phyloP scores from a whole-genome alignment of 208 protist species.

The Angomonas deanei region DNA sequence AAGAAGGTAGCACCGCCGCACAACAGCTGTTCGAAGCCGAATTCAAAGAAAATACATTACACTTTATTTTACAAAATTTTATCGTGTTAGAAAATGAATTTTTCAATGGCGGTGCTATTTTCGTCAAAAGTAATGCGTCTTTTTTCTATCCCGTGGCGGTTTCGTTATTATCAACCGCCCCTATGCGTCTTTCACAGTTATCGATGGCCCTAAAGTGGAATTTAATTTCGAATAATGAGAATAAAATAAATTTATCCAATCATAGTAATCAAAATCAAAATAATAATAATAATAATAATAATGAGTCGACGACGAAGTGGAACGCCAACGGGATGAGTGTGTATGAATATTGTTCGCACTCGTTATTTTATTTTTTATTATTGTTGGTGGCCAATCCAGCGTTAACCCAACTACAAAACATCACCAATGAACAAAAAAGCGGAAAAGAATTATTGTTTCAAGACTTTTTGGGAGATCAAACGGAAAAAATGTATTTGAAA shows the following conservation, averaged over 20 bases:
- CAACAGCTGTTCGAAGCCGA: background rate
- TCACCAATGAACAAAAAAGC: background rate
- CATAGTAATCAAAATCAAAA: background rate
- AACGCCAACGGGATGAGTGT: background rate
- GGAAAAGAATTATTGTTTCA: background rate
- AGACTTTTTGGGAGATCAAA: background rate
- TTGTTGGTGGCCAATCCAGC: background rate
- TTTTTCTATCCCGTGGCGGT: background rate
- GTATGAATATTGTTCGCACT: background rate
- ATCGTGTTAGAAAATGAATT: background rate
- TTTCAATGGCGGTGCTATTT: background rate
- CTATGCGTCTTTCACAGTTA: background rate
- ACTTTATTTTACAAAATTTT: background rate
- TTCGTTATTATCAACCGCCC: background rate
- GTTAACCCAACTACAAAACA: background rate
- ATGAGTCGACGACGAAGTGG: background rate
- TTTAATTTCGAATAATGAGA: background rate
- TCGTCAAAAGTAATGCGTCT: background rate
- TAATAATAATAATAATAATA: background rate
- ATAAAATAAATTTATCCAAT: background rate
- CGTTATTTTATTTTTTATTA: slow-evolving; percentile 8
- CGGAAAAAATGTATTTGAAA: background rate
- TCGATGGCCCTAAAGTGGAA: background rate
- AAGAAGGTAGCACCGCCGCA: background rate
- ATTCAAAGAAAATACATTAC: background rate